Evolutionary conservation across 441 rosid genomes (phyloP).

Genomic region (Pelargonium australe): DNA sequence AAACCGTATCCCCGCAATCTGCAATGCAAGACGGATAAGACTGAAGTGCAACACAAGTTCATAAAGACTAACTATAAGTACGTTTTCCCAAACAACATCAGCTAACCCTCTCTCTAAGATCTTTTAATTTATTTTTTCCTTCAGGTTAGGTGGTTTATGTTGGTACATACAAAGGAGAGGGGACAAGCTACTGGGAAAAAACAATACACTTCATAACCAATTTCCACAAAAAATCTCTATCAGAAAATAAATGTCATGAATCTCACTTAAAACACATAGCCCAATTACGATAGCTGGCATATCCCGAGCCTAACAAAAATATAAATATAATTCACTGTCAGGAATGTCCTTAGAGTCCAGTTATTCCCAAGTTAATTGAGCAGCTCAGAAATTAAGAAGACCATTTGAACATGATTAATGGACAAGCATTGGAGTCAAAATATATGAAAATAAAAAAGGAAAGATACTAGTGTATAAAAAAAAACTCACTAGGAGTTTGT

Average conservation of each 20-base stretch:
- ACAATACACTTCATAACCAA: not conserved
- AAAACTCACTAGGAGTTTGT: too few species aligned
- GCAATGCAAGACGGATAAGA: conserved; percentile 21
- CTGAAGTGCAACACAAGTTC: not conserved
- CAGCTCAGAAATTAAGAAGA: not conserved
- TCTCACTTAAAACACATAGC: not conserved
- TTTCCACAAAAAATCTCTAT: not conserved
- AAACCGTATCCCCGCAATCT: conserved; percentile 96
- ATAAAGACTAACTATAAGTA: not conserved
- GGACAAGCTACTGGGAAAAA: not conserved
- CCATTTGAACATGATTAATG: not conserved
- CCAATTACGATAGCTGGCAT: not conserved
- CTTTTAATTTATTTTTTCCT: not conserved
- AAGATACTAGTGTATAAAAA: not conserved
- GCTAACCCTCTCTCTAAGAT: not conserved
- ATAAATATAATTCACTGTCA: not conserved
- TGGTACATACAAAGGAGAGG: not conserved
- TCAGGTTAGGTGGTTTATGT: not conserved
- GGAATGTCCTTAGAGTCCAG: not conserved
- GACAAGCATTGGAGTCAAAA: not conserved
- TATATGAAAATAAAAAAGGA: not conserved
- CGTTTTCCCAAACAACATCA: not conserved
- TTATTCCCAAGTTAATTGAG: not conserved
- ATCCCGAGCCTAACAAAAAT: not conserved
- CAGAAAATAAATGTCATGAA: not conserved